Base-by-base conservation (phyloP, 768 basidiomycete genomes). In the Tricholomella constricta region DNA sequence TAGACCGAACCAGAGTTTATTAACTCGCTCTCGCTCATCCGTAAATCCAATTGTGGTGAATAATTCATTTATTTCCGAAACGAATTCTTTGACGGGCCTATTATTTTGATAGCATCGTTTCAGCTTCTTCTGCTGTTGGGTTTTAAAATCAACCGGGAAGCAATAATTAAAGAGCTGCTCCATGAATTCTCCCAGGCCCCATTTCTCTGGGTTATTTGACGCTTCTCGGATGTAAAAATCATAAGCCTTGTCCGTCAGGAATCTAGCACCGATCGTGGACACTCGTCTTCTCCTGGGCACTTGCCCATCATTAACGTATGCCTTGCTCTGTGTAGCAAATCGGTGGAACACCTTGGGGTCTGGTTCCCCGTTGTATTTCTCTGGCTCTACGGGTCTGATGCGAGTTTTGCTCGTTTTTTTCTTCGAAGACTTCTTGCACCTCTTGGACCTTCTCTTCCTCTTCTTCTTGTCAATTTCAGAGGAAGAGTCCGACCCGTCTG, bases 101-200 rank as follows among this genome's bases (percentile, higher is more conserved):
- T 36, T 31, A 36, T 48, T 48, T 36, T 48, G 46, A 15, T 22
- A 48, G 46, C 46, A 48, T 4, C 32, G 6, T 19, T 48, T 45
- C 9, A 51, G 44, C 32, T 55, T 50, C 31, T 36, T 32, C 0
- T 25, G 34, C 25, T 47, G 52, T 44, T 57, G 36, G 0, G 45
- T 17, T 6, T 45, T 46, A 36, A 43, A 59, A 22, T 51, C 45
- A 15, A 36, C 20, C 5, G 50, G 57, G 34, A 59, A 59, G 36
- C 57, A 59, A 26, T 52, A 59, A n/a, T 59, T 32, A 25, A 59
- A 59, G 4, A 59, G 31, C 1, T 47, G 48, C 9, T 51, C 41
- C 23, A 51, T 51, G 8, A 59, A 44, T 0, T 26, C 23, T 8
- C 47, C 32, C 2, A 41, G 11, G 9, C 17, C 47, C 57, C 48